Evolutionary conservation across 1,139 yeast genomes (phyloP).

Genomic region (Yamadazyma kanchanaburiensis): DNA sequence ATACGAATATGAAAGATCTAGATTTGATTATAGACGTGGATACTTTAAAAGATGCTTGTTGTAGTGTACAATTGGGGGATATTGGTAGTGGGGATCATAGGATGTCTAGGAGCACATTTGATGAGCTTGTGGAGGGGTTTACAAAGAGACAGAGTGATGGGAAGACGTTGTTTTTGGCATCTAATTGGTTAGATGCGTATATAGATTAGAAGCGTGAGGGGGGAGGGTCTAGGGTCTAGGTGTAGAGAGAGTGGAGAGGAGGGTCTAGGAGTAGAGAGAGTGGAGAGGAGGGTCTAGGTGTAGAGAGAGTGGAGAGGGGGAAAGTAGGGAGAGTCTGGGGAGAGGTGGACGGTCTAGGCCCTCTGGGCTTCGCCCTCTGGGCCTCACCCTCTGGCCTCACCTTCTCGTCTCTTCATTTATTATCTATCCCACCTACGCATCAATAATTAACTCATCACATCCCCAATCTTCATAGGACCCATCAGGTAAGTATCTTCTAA

Average conservation of each 20-base stretch:
- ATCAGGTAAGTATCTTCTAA: slow-evolving; percentile 94
- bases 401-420: too few relatives aligned
- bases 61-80: slow-evolving; percentile 43
- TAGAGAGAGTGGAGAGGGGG: too few relatives aligned
- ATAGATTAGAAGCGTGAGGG: slow-evolving; percentile 32
- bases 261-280: too few relatives aligned
- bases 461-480: slow-evolving; percentile 99
- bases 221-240: too few relatives aligned
- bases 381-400: too few relatives aligned
- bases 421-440: slow-evolving; percentile 28
- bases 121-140: slow-evolving; percentile 53
- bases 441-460: slow-evolving; percentile 93
- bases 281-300: too few relatives aligned
- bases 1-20: too few relatives aligned
- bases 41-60: slow-evolving; percentile 48
- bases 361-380: too few relatives aligned
- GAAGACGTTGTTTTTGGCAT: slow-evolving; percentile 50
- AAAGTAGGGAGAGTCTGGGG: too few relatives aligned
- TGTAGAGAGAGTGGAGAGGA: too few relatives aligned
- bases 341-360: too few relatives aligned
- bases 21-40: slow-evolving; percentile 46
- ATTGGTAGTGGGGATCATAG: slow-evolving; percentile 50
- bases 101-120: slow-evolving; percentile 50
- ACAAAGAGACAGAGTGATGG: slow-evolving; percentile 58
- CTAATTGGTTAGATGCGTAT: slow-evolving; percentile 59